These are phyloP conservation scores for Hyaloscypha variabilis DNA, from an alignment of 495 filamentous ascomycete species.

Conservation along the genomic window DNA sequence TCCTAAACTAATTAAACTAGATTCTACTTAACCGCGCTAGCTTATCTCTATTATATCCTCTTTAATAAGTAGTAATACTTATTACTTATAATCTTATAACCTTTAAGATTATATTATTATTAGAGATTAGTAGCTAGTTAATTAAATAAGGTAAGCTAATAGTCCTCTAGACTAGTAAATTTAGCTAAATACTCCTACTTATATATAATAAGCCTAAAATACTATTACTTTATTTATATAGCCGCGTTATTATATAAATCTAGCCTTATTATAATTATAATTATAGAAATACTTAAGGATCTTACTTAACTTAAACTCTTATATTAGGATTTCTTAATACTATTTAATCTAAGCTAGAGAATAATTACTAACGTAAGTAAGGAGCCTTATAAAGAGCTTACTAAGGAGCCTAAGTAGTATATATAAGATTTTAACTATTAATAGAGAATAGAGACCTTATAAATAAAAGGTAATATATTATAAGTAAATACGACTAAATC, in stretches of 20 bases:
- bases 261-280: no score
- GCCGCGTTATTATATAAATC: no score
- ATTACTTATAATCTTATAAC: neutral
- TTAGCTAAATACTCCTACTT: no score
- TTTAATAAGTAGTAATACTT: neutral
- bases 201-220: no score
- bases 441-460: neutral
- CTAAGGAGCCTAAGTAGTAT: neutral
- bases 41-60: conserved; percentile 6
- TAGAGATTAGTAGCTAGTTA: no score
- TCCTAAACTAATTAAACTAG: conserved; percentile 12
- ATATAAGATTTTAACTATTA: conserved; percentile 4
- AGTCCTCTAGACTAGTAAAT: no score
- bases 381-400: conserved; percentile 15
- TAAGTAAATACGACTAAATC: conserved; percentile 5
- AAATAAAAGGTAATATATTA: neutral
- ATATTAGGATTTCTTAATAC: neutral
- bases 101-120: neutral
- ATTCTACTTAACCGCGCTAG: conserved; percentile 9
- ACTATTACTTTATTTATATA: no score
- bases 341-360: conserved; percentile 4
- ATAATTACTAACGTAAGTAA: neutral
- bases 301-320: conserved; percentile 10
- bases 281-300: no score
- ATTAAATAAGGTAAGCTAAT: no score